These are phyloP conservation scores for Uronychia setigera DNA, from an alignment of 73 alveolate species.

Conservation along the genomic window DNA sequence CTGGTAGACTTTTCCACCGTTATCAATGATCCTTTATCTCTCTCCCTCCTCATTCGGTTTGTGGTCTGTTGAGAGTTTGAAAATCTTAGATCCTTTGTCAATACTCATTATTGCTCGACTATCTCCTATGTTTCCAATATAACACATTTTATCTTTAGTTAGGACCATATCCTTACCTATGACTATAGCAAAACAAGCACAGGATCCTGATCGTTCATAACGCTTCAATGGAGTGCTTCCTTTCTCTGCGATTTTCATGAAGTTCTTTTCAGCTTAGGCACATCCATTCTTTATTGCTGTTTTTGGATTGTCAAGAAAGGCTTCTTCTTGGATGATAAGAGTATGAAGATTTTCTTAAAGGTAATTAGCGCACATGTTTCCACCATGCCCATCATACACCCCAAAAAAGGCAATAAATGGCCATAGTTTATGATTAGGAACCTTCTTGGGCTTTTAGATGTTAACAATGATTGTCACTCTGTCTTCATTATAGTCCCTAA, in stretches of 20 bases:
- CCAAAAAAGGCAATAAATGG: constrained; percentile 69
- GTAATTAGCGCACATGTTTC: constrained; percentile 68
- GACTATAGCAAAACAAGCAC: constrained; percentile 64
- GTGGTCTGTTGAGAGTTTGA: constrained; percentile 17
- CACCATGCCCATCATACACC: constrained; percentile 78
- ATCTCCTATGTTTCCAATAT: constrained; percentile 97
- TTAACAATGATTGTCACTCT: constrained; percentile 64
- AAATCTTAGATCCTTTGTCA: constrained; percentile 35
- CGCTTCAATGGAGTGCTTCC: constrained; percentile 29
- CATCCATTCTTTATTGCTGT: constrained; percentile 68
- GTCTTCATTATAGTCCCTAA: constrained; percentile 75
- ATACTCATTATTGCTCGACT: constrained; percentile 90
- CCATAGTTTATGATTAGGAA: constrained; percentile 49
- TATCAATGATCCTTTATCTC: constrained; percentile 12
- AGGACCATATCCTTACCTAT: constrained; percentile 20
- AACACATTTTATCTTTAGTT: constrained; percentile 55
- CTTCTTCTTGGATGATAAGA: constrained; percentile 50
- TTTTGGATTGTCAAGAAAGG: constrained; percentile 53
- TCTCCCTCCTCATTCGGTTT: constrained; percentile 19
- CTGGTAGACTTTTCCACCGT: constrained; percentile 34
- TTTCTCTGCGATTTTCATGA: constrained; percentile 50
- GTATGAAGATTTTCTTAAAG: constrained; percentile 64
- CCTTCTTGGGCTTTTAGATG: constrained; percentile 60
- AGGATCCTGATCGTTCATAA: constrained; percentile 68
- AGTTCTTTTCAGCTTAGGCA: constrained; percentile 59